Evolutionary conservation across 352 stramenopile genomes (phyloP), one percentile per base, ranked within the genome.

Genomic region (Lagenidium giganteum): DNA sequence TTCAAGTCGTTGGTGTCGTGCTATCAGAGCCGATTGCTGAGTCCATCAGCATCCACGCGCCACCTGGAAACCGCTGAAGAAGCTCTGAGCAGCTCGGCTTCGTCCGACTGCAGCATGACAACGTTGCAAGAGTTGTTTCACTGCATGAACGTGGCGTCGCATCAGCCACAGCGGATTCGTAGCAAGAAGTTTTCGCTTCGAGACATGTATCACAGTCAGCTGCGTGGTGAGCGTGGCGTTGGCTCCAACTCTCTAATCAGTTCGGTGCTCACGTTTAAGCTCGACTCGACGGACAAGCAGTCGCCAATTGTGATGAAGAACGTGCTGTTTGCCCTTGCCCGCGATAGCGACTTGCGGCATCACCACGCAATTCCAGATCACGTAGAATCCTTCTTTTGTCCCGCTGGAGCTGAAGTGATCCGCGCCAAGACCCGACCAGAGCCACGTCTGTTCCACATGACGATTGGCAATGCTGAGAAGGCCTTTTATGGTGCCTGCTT

Each of bases 111-210:
- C 41, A 91, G 76, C 40, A 83, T 88, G 69, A 93, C 81, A 12
- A 90, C 76, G 13, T 50, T 93, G 20, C 76, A 90, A 54, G 81
- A 93, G 42, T 51, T 93, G n/a, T 87, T 90, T 32, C 81, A 93
- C 44, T 90, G 77, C 33, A 93, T 93, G 81, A 93, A 83, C 57
- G 78, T 93, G 13, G 55, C 76, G 3, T 93, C 81, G 0, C 80
- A 92, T 47, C 76, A 89, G 43, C 78, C 79, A 0, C 77, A 88
- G 44, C 73, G 77, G 6, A 65, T 83, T 42, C 76, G 78, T 7
- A 79, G 65, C 46, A 87, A 82, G 63, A 70, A 73, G 8, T 90
- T 87, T 22, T 73, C 66, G 7, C 46, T 90, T 8, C 59, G 68
- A 26, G 72, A 84, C 23, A 51, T 90, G 2, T 83, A 81, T 37